Evolutionary conservation across 768 basidiomycete species (phyloP).

Genomic region (Termitomyces sp.): DNA sequence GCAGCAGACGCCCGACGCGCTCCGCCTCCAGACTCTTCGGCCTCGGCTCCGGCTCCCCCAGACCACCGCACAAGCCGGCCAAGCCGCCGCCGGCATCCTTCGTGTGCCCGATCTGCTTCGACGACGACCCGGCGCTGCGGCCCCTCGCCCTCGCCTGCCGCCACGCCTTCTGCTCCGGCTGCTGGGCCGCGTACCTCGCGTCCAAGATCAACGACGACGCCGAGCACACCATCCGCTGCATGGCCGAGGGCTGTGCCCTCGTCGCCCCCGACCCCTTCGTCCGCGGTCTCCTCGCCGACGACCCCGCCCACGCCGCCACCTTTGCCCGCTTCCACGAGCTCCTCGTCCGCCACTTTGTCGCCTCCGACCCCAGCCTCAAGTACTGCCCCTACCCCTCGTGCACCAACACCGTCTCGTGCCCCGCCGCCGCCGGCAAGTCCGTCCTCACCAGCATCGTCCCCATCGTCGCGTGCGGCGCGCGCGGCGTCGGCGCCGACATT

Average conservation of each 20-base stretch:
- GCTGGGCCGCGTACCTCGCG: slow-evolving; percentile 77
- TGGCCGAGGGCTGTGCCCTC: slow-evolving; percentile 72
- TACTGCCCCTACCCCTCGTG: slow-evolving; percentile 97
- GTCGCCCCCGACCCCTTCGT: slow-evolving; percentile 64
- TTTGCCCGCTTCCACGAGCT: slow-evolving; percentile 77
- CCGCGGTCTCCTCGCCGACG: slow-evolving; percentile 41
- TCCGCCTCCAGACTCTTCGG: slow-evolving; percentile 32
- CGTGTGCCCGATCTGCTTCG: slow-evolving; percentile 92
- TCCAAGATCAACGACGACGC: slow-evolving; percentile 83
- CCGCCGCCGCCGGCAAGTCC: slow-evolving; percentile 68
- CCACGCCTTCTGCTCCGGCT: slow-evolving; percentile 78
- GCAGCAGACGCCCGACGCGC: slow-evolving; percentile 27
- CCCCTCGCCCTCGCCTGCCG: slow-evolving; percentile 75
- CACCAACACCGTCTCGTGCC: slow-evolving; percentile 90
- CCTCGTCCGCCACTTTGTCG: slow-evolving; percentile 85
- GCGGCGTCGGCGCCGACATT: slow-evolving; percentile 33
- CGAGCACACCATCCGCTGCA: slow-evolving; percentile 68
- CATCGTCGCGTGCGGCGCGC: slow-evolving; percentile 79
- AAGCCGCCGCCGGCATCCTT: slow-evolving; percentile 36
- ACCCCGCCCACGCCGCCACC: slow-evolving; percentile 18
- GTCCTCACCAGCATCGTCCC: slow-evolving; percentile 80
- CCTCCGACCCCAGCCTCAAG: slow-evolving; percentile 74
- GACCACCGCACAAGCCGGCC: neutral
- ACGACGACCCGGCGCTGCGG: slow-evolving; percentile 54
- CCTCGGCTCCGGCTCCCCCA: slow-evolving; percentile 16